These are phyloP conservation scores for Zoysia matrella DNA, from an alignment of 202 grass and related monocot genomes.

Conservation along the genomic window DNA sequence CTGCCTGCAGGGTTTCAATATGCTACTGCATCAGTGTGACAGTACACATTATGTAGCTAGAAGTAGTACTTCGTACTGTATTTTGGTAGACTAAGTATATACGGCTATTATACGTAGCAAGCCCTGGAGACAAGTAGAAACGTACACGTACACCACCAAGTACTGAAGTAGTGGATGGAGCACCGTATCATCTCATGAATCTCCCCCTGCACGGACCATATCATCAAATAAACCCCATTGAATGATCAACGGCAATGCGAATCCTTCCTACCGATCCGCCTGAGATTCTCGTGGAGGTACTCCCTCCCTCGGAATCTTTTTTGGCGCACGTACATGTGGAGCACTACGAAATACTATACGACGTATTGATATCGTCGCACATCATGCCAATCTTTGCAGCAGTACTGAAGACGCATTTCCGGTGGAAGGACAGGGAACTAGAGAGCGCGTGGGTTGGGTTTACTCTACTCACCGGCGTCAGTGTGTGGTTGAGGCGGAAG, in stretches of 20 bases:
- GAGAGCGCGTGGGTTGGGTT: background rate
- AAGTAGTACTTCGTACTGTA: no score
- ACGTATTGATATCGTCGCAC: background rate
- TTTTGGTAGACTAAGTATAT: no score
- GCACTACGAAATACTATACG: background rate
- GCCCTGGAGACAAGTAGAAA: no score
- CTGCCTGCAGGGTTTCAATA: no score
- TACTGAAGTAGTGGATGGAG: background rate
- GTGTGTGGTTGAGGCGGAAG: slow-evolving; percentile 90
- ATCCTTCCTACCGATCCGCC: background rate
- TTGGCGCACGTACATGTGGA: background rate
- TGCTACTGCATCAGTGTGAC: no score
- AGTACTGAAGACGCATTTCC: background rate
- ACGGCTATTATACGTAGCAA: no score
- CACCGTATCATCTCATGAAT: background rate
- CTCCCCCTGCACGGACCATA: background rate
- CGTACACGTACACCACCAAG: background rate
- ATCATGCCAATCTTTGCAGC: no score
- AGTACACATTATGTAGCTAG: no score
- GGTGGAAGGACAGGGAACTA: background rate
- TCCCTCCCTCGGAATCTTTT: background rate
- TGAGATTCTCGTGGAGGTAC: background rate
- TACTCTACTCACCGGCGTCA: slow-evolving; percentile 65
- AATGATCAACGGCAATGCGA: background rate
- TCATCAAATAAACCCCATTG: background rate